phyloP scores from a whole-genome alignment of 495 filamentous ascomycete species.

The Eremomyces bilateralis region DNA sequence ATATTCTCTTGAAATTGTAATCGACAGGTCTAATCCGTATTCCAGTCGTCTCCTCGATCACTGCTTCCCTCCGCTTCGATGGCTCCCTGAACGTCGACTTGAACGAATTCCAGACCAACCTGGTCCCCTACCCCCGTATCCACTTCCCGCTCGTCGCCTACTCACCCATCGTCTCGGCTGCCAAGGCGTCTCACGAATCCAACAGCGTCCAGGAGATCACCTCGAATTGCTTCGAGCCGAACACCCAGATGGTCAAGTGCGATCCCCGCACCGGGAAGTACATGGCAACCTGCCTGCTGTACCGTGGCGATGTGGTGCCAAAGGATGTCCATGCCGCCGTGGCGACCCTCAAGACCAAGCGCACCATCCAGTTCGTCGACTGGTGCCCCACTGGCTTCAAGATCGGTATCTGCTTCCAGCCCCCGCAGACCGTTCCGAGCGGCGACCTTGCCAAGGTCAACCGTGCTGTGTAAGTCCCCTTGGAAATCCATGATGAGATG shows the following conservation, averaged over 20 bases:
- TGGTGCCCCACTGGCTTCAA: conserved; percentile 99
- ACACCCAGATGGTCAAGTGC: conserved; percentile 98
- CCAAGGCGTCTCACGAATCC: conserved; percentile 85
- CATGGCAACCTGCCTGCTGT: conserved; percentile 96
- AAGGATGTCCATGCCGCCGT: conserved; percentile 85
- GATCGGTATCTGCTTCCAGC: conserved; percentile 99
- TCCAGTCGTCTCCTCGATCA: conserved; percentile 89
- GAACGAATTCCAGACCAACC: conserved; percentile 99
- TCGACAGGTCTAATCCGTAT: background rate
- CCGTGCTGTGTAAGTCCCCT: conserved; percentile 70
- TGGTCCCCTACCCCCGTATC: conserved; percentile 96
- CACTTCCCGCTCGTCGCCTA: conserved; percentile 98
- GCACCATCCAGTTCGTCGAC: conserved; percentile 97
- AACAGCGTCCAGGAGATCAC: conserved; percentile 26
- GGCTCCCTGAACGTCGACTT: conserved; percentile 98
- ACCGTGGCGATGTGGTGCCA: conserved; percentile 94
- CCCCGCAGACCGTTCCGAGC: conserved; percentile 83
- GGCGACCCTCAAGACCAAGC: conserved; percentile 91
- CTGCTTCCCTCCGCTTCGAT: conserved; percentile 93
- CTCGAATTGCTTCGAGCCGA: conserved; percentile 43
- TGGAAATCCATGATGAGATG: background rate
- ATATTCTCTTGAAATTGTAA: background rate
- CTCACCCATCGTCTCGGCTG: conserved; percentile 77
- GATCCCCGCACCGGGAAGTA: conserved; percentile 98
- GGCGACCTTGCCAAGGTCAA: conserved; percentile 92